Base-by-base conservation (phyloP, 208 protist species). In the Leishmania aethiopica region DNA sequence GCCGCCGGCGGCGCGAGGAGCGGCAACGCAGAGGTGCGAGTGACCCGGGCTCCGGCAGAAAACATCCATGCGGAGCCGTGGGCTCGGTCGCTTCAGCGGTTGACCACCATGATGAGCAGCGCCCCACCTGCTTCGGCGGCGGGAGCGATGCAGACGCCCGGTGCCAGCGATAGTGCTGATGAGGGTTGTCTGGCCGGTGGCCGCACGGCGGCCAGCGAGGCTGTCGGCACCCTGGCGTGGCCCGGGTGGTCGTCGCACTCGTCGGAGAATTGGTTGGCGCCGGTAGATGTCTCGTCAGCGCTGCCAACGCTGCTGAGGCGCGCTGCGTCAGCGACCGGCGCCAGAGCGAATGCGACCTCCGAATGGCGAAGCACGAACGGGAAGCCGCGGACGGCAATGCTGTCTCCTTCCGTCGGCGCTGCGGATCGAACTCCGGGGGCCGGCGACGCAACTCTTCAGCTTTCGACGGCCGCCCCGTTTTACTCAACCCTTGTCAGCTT, bases 261-360 rank as follows among this genome's bases (percentile, higher is more conserved):
- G 17, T 72, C 86, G 32, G 75, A 55, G 17, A 82, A 84, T 66
- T 85, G 81, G 82, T 62, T 89, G 75, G 45, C 32, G 19, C 51
- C 69, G 4, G 83, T 85, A 15, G 84, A 89, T 47, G 19, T 89
- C 0, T 78, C 82, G 22, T 60, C 76, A 3, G 28, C 53, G 5
- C 76, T 81, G 78, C 60, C 82, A 0, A 45, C 51, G 17, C 49
- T 86, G 15, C 66, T 86, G n/a, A 72, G 60, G 78, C 82, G 78
- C n/a, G 42, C 8, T 78, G 35, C 40, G 10, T 37, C 70, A 51
- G 42, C 70, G 70, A 74, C 40, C 8, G 28, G 37, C 25, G 13
- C 4, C 19, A 53, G 55, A 42, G 57, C 55, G 32, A 28, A 51
- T 51, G 51, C 17, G n/a, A n/a, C 40, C 47, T 40, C 73, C 42